Base-by-base conservation (phyloP, 805 yeast species). In the Diddensiella santjacobensis region DNA sequence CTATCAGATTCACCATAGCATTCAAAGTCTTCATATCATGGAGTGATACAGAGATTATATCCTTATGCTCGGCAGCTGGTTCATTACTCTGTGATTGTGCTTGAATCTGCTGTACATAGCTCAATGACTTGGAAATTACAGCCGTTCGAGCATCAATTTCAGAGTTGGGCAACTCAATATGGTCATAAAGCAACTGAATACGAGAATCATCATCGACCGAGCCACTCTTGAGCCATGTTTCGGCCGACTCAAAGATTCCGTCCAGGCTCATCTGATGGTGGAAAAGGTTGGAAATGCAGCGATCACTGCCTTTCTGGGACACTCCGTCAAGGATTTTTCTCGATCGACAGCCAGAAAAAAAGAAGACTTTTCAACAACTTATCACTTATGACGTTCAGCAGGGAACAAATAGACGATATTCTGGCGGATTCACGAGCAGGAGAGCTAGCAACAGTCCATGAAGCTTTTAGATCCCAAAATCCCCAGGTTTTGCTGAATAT, bases 341-440 rank as follows among this genome's bases (percentile, higher is more conserved):
- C n/a, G n/a, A n/a, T n/a, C n/a, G n/a, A n/a, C n/a, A n/a, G n/a
- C n/a, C n/a, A n/a, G n/a, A n/a, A n/a, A n/a, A n/a, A n/a, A n/a
- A n/a, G n/a, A n/a, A n/a, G n/a, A n/a, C n/a, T n/a, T n/a, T n/a
- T n/a, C n/a, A n/a, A n/a, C n/a, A n/a, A n/a, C n/a, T n/a, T n/a
- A n/a, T n/a, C n/a, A n/a, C n/a, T n/a, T n/a, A 43, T 38, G 47
- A 23, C 33, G 15, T 35, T 52, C 23, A 51, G 41, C 37, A 86
- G 80, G 62, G 96, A 89, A 56, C 95, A 89, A 58, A 81, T 80
- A 71, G 96, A 87, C 54, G 82, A 84, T 44, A 78, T 90, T 48
- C 74, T 89, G 42, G 81, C 81, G 49, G 95, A 87, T 59, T 87
- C 96, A 38, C 79, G 99, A 63, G 81, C 75, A 26, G 97, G 97